Evolutionary conservation across 2,329 filamentous ascomycete genomes (phyloP).

Genomic region (Didymella keratinophila): DNA sequence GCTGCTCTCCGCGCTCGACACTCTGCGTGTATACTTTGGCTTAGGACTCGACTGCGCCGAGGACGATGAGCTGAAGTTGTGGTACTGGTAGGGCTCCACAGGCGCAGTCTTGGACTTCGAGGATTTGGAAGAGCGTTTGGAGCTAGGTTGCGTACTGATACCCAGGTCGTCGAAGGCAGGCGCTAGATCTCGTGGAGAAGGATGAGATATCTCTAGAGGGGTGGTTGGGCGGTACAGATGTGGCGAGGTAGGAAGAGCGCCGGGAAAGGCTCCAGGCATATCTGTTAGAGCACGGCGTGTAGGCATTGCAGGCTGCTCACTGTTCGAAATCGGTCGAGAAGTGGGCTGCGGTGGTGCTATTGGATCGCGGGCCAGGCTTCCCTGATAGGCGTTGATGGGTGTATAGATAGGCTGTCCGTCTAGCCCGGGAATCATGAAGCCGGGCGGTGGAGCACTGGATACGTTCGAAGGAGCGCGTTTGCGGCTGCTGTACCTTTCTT

Average conservation of each 20-base stretch:
- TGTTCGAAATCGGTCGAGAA: conserved; percentile 52
- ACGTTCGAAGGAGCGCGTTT: conserved; percentile 39
- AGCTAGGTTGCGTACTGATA: conserved; percentile 28
- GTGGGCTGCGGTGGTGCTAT: conserved; percentile 52
- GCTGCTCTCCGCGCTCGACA: conserved; percentile 35
- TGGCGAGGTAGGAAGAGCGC: conserved; percentile 44
- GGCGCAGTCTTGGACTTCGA: conserved; percentile 38
- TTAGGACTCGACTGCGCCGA: conserved; percentile 37
- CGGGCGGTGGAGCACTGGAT: conserved; percentile 46
- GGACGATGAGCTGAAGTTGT: conserved; percentile 39
- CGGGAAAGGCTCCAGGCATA: conserved; percentile 52
- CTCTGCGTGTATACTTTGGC: conserved; percentile 40
- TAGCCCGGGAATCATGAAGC: conserved; percentile 58
- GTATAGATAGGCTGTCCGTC: conserved; percentile 58
- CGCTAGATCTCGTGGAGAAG: conserved; percentile 30
- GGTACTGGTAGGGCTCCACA: conserved; percentile 46
- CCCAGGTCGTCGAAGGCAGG: conserved; percentile 27
- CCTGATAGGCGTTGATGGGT: conserved; percentile 54
- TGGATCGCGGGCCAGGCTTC: conserved; percentile 46
- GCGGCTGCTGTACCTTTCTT: conserved; percentile 42
- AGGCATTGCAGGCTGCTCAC: conserved; percentile 20
- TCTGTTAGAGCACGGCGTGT: conserved; percentile 32
- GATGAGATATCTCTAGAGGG: conserved; percentile 25
- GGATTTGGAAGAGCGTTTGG: conserved; percentile 28
- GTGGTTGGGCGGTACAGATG: conserved; percentile 32